A percentile compares a stretch with the other conserved stretches of the same genome.
Evolutionary conservation across 2,329 filamentous ascomycete species (phyloP).

Genomic region (Whalleya microplaca): DNA sequence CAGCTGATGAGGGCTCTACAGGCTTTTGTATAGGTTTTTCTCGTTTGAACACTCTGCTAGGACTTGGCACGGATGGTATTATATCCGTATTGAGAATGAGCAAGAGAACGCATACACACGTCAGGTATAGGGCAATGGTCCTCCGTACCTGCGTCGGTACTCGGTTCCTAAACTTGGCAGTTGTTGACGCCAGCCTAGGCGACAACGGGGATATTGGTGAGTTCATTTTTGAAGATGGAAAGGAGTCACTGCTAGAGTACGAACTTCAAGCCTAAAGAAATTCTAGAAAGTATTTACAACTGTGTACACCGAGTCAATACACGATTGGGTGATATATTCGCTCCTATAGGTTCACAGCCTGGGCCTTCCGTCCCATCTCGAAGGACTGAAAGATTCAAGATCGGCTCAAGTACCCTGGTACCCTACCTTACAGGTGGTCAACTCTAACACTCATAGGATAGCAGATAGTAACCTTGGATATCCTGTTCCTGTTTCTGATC

Average conservation of each 20-base stretch:
- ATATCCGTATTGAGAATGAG: conserved; percentile 50
- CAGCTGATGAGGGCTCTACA: conserved; percentile 18
- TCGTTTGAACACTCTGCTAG: conserved; percentile 9
- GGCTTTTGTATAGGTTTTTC: conserved; percentile 9
- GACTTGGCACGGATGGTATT: conserved; percentile 9
- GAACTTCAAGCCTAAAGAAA: neutral
- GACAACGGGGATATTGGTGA: conserved; percentile 44
- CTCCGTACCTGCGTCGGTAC: conserved; percentile 54
- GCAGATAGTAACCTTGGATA: too few relatives aligned
- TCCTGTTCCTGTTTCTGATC: too few relatives aligned
- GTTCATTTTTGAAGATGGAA: conserved; percentile 23
- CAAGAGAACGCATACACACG: conserved; percentile 47
- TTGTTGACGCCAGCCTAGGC: conserved; percentile 27
- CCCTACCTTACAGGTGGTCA: too few relatives aligned
- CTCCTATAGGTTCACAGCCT: too few relatives aligned
- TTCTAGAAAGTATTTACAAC: neutral
- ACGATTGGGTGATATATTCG: too few relatives aligned
- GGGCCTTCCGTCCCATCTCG: too few relatives aligned
- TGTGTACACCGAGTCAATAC: too few relatives aligned
- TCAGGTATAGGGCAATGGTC: conserved; percentile 50
- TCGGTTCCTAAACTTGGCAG: conserved; percentile 41
- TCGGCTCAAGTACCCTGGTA: too few relatives aligned
- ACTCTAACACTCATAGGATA: too few relatives aligned
- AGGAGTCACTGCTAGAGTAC: neutral
- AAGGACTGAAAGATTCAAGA: too few relatives aligned